Evolutionary conservation across 257 asterid species (phyloP).

Genomic region (Linderniella brevidens): DNA sequence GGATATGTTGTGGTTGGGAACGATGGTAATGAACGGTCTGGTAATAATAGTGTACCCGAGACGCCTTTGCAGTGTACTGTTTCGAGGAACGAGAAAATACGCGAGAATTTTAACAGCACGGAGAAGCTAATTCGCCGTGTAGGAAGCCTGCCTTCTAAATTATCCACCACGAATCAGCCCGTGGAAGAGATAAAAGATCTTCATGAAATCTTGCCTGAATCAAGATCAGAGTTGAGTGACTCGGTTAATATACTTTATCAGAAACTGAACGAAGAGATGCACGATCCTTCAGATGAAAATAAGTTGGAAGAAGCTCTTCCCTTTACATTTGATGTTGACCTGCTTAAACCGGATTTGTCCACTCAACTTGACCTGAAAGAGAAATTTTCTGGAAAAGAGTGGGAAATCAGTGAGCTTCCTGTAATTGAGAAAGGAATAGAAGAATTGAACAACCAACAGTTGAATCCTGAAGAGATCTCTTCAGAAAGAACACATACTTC

Average conservation of each 20-base stretch:
- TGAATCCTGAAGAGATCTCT: neutral
- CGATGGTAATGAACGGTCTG: constrained; percentile 13
- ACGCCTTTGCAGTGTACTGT: constrained; percentile 18
- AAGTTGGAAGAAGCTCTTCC: constrained; percentile 22
- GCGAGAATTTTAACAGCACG: constrained; percentile 17
- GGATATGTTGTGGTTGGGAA: constrained; percentile 45
- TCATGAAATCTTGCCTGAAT: constrained; percentile 56
- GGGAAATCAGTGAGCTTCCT: constrained; percentile 24
- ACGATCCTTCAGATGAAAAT: constrained; percentile 17
- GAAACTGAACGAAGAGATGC: constrained; percentile 49
- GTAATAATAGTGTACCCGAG: constrained; percentile 19
- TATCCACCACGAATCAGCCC: constrained; percentile 25
- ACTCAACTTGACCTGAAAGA: constrained; percentile 18
- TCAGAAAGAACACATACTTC: neutral
- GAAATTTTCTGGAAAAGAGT: constrained; percentile 21
- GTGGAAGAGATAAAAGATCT: constrained; percentile 56
- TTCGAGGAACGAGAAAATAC: constrained; percentile 14
- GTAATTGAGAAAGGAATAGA: neutral
- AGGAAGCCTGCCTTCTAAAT: constrained; percentile 49
- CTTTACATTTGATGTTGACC: constrained; percentile 13
- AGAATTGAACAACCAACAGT: neutral
- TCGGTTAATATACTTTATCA: constrained; percentile 47
- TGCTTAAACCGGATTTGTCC: constrained; percentile 13
- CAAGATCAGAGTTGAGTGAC: constrained; percentile 40
- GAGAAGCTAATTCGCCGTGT: constrained; percentile 25